Base-by-base conservation (phyloP, 352 stramenopile species). In the Phytophthora lateralis region DNA sequence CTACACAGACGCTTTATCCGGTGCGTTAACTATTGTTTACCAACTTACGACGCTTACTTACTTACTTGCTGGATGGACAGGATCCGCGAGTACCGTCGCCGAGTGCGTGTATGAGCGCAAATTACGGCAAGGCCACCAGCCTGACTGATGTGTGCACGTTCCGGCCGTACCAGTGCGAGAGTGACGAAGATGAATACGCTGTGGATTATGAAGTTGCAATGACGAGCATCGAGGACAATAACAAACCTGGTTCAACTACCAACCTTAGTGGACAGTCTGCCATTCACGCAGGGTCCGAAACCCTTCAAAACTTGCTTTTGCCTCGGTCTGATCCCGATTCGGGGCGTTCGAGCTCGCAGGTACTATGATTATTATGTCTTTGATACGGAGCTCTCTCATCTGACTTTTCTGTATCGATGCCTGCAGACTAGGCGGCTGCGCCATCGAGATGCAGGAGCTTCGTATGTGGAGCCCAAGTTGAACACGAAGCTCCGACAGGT, bases 401-500 rank as follows among this genome's bases (percentile, higher is more conserved):
- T n/a, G 9, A 45, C 41, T 30, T 55, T 34, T 53, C 34, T 48
- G 9, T 15, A 12, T 44, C 7, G 10, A 34, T 57, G 21, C 30
- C 46, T 26, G 27, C 43, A 73, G 68, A 50, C 68, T 27, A 72
- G 66, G 20, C 69, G 58, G 32, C 66, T 85, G 27, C 80, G 82
- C 12, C 55, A 70, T 6, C 80, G 82, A 47, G 72, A 75, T 50
- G 32, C 69, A 18, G 56, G 46, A 7, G 37, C 80, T 6, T 80
- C 73, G n/a, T 92, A 90, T 39, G 54, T 81, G 11, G 79, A 90
- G 44, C 73, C 80, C 1, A 85, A 76, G 41, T 47, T 90, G 30
- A 90, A 89, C 60, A 61, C 61, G 26, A 92, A 90, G 55, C 73
- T 89, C 38, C 79, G 80, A 0, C 69, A 67, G 49, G 83, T 92